Evolutionary conservation across 306 rosid species (phyloP).

Genomic region (Begonia loranthoides): DNA sequence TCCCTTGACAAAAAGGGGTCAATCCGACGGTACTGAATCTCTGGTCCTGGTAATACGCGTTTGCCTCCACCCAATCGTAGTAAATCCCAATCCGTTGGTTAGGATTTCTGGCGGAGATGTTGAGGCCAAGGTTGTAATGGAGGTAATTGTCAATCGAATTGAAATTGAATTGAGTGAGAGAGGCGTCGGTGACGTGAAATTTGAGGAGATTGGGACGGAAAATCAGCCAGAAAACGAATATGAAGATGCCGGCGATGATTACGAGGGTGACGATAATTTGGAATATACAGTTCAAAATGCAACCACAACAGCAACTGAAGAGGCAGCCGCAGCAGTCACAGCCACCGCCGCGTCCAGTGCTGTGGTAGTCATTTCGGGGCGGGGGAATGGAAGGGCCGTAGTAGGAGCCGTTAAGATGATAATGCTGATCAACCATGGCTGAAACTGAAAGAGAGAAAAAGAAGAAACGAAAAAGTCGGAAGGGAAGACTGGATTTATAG

Average conservation of each 20-base stretch:
- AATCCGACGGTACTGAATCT: conserved; percentile 6
- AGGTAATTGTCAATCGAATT: conserved; percentile 4
- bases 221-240: not conserved
- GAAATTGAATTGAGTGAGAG: conserved; percentile 16
- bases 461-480: not conserved
- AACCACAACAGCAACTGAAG: conserved; percentile 14
- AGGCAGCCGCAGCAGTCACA: conserved; percentile 13
- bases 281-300: conserved; percentile 14
- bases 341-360: conserved; percentile 25
- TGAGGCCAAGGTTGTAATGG: conserved; percentile 13
- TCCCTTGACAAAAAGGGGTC: conserved; percentile 10
- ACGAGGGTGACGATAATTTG: conserved; percentile 29
- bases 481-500: not conserved
- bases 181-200: conserved; percentile 7
- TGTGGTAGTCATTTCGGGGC: conserved; percentile 18
- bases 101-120: conserved; percentile 10
- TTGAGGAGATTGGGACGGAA: conserved; percentile 8
- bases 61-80: conserved; percentile 7
- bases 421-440: conserved; percentile 32
- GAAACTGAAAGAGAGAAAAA: not conserved
- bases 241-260: conserved; percentile 1
- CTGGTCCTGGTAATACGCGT: not conserved
- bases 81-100: conserved; percentile 6
- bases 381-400: conserved; percentile 82
- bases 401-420: conserved; percentile 59